These are phyloP conservation scores for Thymus quinquecostatus DNA, from an alignment of 257 asterid genomes.

Conservation along the genomic window DNA sequence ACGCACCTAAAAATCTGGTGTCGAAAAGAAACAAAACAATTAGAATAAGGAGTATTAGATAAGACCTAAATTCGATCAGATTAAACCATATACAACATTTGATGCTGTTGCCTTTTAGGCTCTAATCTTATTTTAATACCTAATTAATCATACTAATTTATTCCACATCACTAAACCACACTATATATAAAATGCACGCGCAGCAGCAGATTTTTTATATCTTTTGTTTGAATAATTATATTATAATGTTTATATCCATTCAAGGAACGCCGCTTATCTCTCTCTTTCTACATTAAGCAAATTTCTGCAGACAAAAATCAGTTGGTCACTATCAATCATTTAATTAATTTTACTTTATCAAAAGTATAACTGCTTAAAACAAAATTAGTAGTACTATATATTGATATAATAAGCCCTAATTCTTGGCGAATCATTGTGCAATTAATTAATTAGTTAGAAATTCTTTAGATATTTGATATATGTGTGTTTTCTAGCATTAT, in stretches of 20 bases:
- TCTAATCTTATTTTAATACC: not conserved
- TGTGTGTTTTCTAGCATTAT: not conserved
- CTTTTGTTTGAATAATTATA: not conserved
- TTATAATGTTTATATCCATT: conserved; percentile 30
- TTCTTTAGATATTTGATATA: no score
- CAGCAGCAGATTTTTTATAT: conserved; percentile 25
- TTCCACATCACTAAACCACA: conserved; percentile 15
- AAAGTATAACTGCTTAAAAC: not conserved
- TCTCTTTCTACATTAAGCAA: conserved; percentile 40
- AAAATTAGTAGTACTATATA: not conserved
- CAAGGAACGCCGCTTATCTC: conserved; percentile 23
- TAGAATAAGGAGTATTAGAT: no score
- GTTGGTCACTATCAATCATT: conserved; percentile 2
- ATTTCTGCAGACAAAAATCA: conserved; percentile 24
- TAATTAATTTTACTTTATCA: not conserved
- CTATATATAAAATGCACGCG: conserved; percentile 37
- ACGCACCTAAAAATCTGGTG: no score
- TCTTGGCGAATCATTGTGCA: no score
- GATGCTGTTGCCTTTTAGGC: conserved; percentile 23
- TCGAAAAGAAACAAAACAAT: no score
- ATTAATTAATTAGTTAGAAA: no score
- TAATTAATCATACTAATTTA: not conserved
- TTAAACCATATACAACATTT: not conserved
- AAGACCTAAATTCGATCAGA: no score
- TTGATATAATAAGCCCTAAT: no score